These are phyloP conservation scores for Rhytidiadelphus loreus DNA, from an alignment of 225 moss, liverwort and hornwort species.

Conservation along the genomic window DNA sequence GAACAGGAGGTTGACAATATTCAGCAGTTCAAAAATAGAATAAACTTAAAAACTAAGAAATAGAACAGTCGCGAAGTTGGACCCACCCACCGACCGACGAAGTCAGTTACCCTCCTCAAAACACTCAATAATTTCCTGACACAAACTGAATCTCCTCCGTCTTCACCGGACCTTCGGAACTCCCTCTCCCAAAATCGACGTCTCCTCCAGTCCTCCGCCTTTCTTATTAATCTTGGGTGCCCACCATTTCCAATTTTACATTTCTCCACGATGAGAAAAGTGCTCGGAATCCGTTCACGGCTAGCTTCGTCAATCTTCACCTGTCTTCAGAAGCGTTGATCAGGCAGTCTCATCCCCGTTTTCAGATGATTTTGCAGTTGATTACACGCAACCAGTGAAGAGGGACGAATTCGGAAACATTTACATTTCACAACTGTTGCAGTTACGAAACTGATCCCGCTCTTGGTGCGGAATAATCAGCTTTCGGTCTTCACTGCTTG, in stretches of 20 bases:
- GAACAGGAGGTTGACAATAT: too few relatives aligned
- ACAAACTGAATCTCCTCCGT: not conserved
- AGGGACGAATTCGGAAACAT: not conserved
- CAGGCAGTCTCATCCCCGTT: not conserved
- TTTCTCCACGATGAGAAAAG: not conserved
- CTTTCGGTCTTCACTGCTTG: not conserved
- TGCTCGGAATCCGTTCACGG: not conserved
- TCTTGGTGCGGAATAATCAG: not conserved
- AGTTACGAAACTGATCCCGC: too few relatives aligned
- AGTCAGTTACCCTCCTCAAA: not conserved
- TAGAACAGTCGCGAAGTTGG: not conserved
- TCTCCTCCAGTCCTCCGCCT: not conserved
- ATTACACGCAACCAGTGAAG: not conserved
- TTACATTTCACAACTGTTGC: not conserved
- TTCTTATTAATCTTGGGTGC: not conserved
- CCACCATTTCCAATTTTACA: not conserved
- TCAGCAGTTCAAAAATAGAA: too few relatives aligned
- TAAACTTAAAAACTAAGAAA: not conserved
- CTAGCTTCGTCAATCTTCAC: not conserved
- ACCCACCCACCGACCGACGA: not conserved
- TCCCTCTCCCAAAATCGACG: not conserved
- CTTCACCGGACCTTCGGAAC: not conserved
- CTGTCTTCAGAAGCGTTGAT: not conserved
- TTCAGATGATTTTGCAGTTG: not conserved
- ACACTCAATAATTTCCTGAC: not conserved